These are phyloP conservation scores for Capsicum rhomboideum DNA, from an alignment of 257 asterid species.

Conservation along the genomic window DNA sequence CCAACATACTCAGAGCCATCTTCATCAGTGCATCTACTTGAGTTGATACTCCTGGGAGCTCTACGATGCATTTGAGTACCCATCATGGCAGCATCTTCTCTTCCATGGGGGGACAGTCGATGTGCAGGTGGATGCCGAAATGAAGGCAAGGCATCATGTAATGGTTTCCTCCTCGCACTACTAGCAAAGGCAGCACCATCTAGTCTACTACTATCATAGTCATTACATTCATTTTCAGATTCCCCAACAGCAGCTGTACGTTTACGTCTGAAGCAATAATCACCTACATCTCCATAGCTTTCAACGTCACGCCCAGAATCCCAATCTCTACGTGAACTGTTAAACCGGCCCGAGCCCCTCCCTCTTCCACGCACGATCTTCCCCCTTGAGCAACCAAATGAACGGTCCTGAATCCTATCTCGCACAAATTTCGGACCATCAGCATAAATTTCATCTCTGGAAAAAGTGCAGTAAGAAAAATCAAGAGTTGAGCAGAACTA, in stretches of 20 bases:
- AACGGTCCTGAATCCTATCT: constrained; percentile 41
- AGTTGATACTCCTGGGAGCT: constrained; percentile 50
- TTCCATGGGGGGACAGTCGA: constrained; percentile 50
- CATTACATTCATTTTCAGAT: constrained; percentile 38
- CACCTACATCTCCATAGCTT: constrained; percentile 31
- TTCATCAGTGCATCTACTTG: constrained; percentile 32
- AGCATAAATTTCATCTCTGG: constrained; percentile 45
- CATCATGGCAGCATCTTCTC: constrained; percentile 36
- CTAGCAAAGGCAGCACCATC: constrained; percentile 21
- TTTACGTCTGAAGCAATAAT: constrained; percentile 46
- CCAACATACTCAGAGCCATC: constrained; percentile 30
- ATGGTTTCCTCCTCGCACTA: constrained; percentile 35
- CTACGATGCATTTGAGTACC: constrained; percentile 38
- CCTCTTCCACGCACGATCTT: constrained; percentile 59
- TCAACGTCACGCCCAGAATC: constrained; percentile 44
- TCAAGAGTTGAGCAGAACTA: constrained; percentile 2
- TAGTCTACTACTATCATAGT: constrained; percentile 27
- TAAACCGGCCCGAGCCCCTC: constrained; percentile 40
- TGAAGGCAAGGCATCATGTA: constrained; percentile 45
- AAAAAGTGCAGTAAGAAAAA: constrained; percentile 17
- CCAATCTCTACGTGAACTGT: constrained; percentile 46
- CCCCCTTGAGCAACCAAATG: constrained; percentile 48
- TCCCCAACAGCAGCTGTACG: constrained; percentile 31
- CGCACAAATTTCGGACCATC: constrained; percentile 49
- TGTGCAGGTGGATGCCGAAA: constrained; percentile 37